phyloP scores from a whole-genome alignment of 257 asterid genomes.

The Avicennia marina region DNA sequence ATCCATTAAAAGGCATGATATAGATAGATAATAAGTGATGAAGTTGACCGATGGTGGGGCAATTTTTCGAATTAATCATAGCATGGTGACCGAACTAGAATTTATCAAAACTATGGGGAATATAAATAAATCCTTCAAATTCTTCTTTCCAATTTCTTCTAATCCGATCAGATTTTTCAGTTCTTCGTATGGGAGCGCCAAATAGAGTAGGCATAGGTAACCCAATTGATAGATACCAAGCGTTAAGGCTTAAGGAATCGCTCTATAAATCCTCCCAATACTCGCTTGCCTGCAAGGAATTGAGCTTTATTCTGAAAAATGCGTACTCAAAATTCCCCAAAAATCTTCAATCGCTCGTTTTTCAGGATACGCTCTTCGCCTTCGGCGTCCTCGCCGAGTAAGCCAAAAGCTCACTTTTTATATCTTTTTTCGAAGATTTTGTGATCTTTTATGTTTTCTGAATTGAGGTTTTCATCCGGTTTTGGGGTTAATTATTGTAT shows the following conservation, averaged over 20 bases:
- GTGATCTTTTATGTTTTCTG: neutral
- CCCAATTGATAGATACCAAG: slow-evolving; percentile 42
- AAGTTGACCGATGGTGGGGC: no score
- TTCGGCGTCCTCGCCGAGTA: slow-evolving; percentile 72
- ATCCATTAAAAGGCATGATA: no score
- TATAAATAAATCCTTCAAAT: neutral
- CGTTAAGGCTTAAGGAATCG: slow-evolving; percentile 44
- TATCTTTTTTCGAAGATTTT: neutral
- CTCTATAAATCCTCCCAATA: slow-evolving; percentile 37
- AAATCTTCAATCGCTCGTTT: slow-evolving; percentile 54
- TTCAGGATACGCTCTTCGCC: slow-evolving; percentile 65
- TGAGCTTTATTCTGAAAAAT: slow-evolving; percentile 47
- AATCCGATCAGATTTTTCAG: neutral
- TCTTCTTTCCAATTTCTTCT: slow-evolving; percentile 9
- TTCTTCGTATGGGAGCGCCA: slow-evolving; percentile 21
- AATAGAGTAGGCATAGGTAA: slow-evolving; percentile 11
- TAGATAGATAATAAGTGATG: no score
- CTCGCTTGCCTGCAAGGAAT: slow-evolving; percentile 58
- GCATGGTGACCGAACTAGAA: no score
- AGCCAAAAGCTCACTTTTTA: neutral
- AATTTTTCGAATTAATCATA: no score
- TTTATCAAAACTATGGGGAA: no score
- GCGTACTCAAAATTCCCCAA: slow-evolving; percentile 56
- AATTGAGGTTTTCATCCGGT: neutral
- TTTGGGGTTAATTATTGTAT: neutral